A percentile compares a stretch with the other conserved stretches of the same genome.
Evolutionary conservation across 345 rosid species (phyloP).

Genomic region (Mallotus nudiflorus): DNA sequence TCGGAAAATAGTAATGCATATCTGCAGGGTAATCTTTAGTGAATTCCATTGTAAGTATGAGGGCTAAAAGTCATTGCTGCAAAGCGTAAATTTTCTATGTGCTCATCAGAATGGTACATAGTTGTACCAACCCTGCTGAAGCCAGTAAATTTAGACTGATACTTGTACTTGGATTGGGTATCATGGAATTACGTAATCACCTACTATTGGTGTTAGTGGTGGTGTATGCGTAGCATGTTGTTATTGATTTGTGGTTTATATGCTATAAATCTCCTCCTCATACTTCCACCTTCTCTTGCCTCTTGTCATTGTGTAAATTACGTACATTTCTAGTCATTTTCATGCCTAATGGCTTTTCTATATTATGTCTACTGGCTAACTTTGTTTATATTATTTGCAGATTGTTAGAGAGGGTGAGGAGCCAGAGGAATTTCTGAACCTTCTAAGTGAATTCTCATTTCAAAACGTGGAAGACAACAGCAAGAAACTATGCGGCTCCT

Average conservation of each 20-base stretch:
- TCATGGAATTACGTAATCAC: neutral
- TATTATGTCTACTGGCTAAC: constrained; percentile 3
- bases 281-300: neutral
- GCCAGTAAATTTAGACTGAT: neutral
- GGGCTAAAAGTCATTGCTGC: neutral
- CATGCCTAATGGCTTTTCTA: neutral
- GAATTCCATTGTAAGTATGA: neutral
- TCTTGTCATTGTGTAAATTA: neutral
- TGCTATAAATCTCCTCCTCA: too few species aligned
- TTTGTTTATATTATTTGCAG: constrained; percentile 29
- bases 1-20: neutral
- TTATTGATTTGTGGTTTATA: too few species aligned
- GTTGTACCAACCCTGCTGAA: neutral
- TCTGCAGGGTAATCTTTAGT: neutral
- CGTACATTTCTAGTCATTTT: neutral
- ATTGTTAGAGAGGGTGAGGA: constrained; percentile 44
- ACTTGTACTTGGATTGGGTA: neutral
- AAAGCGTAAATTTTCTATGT: neutral
- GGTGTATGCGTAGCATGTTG: too few species aligned
- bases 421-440: constrained; percentile 39
- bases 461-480: constrained; percentile 26
- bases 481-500: constrained; percentile 1
- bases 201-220: neutral
- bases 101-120: neutral
- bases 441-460: constrained; percentile 31